Evolutionary conservation across 495 filamentous ascomycete species (phyloP).

Genomic region (Aspergillus cristatus): DNA sequence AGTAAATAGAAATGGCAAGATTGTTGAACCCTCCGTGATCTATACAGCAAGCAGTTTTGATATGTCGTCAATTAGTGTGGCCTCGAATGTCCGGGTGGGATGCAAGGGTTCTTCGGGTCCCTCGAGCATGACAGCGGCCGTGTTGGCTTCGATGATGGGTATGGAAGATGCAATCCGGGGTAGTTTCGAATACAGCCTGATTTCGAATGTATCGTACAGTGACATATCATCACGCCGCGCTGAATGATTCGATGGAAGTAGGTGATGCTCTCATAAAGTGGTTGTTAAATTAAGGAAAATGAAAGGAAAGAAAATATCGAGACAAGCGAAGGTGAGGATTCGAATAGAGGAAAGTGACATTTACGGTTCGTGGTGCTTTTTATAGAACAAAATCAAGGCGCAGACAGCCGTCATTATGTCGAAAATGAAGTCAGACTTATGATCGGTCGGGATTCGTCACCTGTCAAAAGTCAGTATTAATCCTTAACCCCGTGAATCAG

Average conservation of each 20-base stretch:
- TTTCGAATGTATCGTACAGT: not conserved
- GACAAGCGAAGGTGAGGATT: conserved; percentile 6
- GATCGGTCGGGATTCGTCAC: conserved; percentile 43
- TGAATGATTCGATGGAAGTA: conserved; percentile 3
- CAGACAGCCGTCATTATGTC: not conserved
- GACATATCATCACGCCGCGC: conserved; percentile 9
- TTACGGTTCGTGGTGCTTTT: conserved; percentile 3
- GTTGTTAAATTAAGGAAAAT: not conserved
- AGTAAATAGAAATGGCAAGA: not conserved
- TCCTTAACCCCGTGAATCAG: not conserved
- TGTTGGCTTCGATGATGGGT: not conserved
- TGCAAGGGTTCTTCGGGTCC: not conserved
- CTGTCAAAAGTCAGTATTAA: conserved; percentile 15
- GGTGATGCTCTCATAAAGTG: conserved; percentile 1
- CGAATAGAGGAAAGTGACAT: conserved; percentile 6
- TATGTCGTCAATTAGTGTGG: too few relatives aligned
- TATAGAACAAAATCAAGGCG: not conserved
- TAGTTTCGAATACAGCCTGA: conserved; percentile 1
- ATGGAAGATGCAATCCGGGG: not conserved
- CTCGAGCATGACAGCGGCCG: not conserved
- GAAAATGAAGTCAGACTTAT: not conserved
- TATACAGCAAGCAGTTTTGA: not conserved
- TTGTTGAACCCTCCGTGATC: not conserved
- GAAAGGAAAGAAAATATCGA: conserved; percentile 3
- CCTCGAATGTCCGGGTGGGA: not conserved